Evolutionary conservation across 2,329 filamentous ascomycete species (phyloP).

Genomic region (Xylariaceae sp.): DNA sequence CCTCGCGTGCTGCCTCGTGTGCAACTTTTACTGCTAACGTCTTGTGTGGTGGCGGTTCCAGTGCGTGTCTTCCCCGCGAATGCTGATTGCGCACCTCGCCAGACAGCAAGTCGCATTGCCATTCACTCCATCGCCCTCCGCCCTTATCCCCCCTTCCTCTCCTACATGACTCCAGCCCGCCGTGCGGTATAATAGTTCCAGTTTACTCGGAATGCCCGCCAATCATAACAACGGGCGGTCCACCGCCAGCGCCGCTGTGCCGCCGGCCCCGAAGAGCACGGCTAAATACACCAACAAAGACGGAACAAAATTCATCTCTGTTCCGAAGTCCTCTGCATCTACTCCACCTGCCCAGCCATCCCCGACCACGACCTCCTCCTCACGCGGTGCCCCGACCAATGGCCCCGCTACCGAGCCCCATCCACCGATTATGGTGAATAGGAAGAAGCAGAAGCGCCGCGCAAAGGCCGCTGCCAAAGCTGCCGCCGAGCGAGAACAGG

Average conservation of each 20-base stretch:
- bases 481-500: conserved; percentile 45
- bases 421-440: conserved; percentile 59
- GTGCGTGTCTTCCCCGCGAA: conserved; percentile 18
- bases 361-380: conserved; percentile 40
- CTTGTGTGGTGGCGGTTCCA: conserved; percentile 14
- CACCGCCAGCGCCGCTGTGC: conserved; percentile 45
- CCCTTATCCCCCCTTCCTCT: conserved; percentile 12
- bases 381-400: conserved; percentile 32
- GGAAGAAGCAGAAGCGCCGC: conserved; percentile 92
- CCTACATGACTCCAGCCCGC: conserved; percentile 24
- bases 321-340: conserved; percentile 50
- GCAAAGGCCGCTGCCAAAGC: conserved; percentile 75
- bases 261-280: conserved; percentile 47
- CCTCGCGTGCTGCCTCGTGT: neutral
- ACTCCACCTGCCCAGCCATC: conserved; percentile 51
- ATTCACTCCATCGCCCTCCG: conserved; percentile 14
- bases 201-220: conserved; percentile 41
- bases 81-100: conserved; percentile 16
- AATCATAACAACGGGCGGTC: conserved; percentile 51
- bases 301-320: conserved; percentile 63
- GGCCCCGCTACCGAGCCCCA: conserved; percentile 25
- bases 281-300: conserved; percentile 64
- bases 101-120: conserved; percentile 19
- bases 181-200: conserved; percentile 23
- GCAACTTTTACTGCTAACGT: neutral